phyloP scores from a whole-genome alignment of 805 yeast genomes.

The Saccharomycodes ludwigii region DNA sequence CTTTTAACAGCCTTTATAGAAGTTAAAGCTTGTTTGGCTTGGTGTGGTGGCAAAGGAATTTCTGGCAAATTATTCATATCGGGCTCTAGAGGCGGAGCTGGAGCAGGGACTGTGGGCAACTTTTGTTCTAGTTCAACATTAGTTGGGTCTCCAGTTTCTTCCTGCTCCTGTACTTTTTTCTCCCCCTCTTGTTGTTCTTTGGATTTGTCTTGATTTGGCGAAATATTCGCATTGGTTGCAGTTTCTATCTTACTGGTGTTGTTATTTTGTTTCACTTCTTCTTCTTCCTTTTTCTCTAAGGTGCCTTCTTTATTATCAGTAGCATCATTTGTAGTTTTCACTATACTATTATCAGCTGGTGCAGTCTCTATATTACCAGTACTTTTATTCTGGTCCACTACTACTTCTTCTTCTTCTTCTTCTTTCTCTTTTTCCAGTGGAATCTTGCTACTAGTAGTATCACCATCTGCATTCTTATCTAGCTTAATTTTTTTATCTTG shows the following conservation, averaged over 20 bases:
- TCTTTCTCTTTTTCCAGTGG: slow-evolving; percentile 1
- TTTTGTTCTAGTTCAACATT: slow-evolving; percentile 4
- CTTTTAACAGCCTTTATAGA: slow-evolving; percentile 79
- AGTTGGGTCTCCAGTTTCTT: slow-evolving; percentile 1
- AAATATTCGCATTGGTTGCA: slow-evolving; percentile 1
- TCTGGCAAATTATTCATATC: slow-evolving; percentile 57
- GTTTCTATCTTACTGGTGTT: slow-evolving; percentile 6
- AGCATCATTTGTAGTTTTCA: slow-evolving; percentile 1
- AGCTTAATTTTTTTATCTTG: slow-evolving; percentile 4
- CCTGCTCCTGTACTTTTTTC: slow-evolving; percentile 2
- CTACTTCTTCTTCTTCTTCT: slow-evolving; percentile 5
- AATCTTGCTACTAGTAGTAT: background rate
- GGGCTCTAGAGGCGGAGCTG: slow-evolving; percentile 63
- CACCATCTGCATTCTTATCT: slow-evolving; percentile 3
- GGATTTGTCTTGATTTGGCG: slow-evolving; percentile 2
- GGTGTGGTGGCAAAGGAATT: slow-evolving; percentile 70
- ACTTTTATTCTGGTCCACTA: slow-evolving; percentile 5
- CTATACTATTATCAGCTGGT: slow-evolving; percentile 1
- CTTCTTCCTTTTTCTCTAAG: slow-evolving; percentile 11
- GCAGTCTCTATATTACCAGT: slow-evolving; percentile 5
- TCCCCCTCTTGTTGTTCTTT: slow-evolving; percentile 1
- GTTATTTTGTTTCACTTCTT: slow-evolving; percentile 6
- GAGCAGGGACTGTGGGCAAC: slow-evolving; percentile 40
- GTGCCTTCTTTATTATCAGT: slow-evolving; percentile 5
- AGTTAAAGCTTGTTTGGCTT: slow-evolving; percentile 64